phyloP scores from a whole-genome alignment of 2,329 filamentous ascomycete species.

The Cladophialophora chaetospira region DNA sequence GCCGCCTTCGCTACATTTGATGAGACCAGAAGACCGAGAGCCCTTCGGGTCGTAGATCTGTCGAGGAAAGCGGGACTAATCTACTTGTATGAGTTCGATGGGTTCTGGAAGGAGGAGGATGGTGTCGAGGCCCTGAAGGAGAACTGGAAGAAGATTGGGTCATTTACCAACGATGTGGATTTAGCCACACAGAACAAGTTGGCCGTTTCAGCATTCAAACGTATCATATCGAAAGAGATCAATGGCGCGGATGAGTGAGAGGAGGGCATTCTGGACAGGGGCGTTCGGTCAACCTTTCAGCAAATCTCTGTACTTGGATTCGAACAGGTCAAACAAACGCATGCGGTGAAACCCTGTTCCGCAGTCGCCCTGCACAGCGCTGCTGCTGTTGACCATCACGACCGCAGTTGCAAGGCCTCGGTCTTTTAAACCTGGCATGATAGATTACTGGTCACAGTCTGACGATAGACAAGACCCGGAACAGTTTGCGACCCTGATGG shows the following conservation, averaged over 20 bases:
- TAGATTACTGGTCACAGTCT: no score
- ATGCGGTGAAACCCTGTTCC: no score
- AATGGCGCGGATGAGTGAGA: not conserved
- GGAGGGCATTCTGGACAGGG: not conserved
- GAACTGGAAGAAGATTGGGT: conserved; percentile 6
- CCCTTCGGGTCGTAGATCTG: not conserved
- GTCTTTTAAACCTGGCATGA: no score
- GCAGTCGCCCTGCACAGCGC: no score
- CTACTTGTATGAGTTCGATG: conserved; percentile 2
- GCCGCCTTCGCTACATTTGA: conserved; percentile 1
- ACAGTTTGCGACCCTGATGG: not conserved
- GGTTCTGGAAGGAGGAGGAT: not conserved
- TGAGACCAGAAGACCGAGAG: not conserved
- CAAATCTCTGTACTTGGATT: not conserved
- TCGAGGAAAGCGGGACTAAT: not conserved
- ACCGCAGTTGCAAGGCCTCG: no score
- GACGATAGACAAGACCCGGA: not conserved
- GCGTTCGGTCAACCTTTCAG: not conserved
- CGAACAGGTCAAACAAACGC: no score
- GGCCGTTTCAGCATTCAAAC: not conserved
- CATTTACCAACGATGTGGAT: conserved; percentile 6
- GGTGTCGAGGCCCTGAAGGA: not conserved
- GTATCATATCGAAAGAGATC: not conserved
- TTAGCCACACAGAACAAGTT: not conserved
- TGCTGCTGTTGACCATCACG: no score